phyloP scores from a whole-genome alignment of 495 filamentous ascomycete species.

The Xylaria nigripes region DNA sequence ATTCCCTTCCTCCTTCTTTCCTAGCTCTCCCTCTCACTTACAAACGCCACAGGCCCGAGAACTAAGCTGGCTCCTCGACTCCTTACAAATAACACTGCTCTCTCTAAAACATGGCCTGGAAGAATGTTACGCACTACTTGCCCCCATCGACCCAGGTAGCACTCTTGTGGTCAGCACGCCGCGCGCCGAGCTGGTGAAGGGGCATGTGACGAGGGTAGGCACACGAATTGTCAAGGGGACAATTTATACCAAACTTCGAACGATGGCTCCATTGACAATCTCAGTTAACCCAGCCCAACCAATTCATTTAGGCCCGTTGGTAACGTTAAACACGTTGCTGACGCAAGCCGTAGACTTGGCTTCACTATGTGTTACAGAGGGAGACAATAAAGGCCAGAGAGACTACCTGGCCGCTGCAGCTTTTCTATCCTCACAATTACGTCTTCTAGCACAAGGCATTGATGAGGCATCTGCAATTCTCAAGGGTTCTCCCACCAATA shows the following conservation, averaged over 20 bases:
- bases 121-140: constrained; percentile 77
- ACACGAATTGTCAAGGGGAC: constrained; percentile 65
- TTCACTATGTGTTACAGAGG: constrained; percentile 60
- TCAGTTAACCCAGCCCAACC: constrained; percentile 45
- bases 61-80: constrained; percentile 76
- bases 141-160: constrained; percentile 70
- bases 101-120: constrained; percentile 77
- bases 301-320: constrained; percentile 59
- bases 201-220: constrained; percentile 75
- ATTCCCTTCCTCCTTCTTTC: neutral
- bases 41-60: constrained; percentile 43
- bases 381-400: constrained; percentile 23
- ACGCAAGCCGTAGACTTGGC: constrained; percentile 71
- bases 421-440: constrained; percentile 74
- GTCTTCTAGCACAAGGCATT: constrained; percentile 66
- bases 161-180: constrained; percentile 85
- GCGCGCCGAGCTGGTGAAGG: constrained; percentile 83
- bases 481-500: constrained; percentile 44
- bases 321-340: constrained; percentile 63
- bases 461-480: constrained; percentile 55
- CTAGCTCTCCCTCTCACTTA: constrained; percentile 7
- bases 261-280: constrained; percentile 42
- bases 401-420: constrained; percentile 48
- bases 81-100: constrained; percentile 66
- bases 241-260: constrained; percentile 42